Evolutionary conservation across 495 filamentous ascomycete genomes (phyloP), one percentile per base, ranked within the genome.

Genomic region (Lasiosphaeria hispida): DNA sequence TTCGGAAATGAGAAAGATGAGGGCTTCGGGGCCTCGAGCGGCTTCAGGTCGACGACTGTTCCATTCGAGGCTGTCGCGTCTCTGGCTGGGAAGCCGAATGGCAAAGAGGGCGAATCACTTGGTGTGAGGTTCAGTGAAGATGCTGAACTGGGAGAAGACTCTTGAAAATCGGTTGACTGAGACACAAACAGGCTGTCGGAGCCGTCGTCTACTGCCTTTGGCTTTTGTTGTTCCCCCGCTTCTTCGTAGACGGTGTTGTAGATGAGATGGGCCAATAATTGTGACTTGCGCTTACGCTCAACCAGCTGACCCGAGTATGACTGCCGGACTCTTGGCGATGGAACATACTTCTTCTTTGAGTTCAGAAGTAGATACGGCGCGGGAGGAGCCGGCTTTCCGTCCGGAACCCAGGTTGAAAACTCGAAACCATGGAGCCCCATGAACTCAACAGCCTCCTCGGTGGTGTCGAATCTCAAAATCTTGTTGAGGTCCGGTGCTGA

Each of bases 381-480:
- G 8, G 73, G 73, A 43, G 79, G 81, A 13, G 81, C 37, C 6
- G 45, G n/a, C 45, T 61, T 65, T 1, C 64, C 61, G 9, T 69
- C 61, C 2, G 66, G 64, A 5, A 61, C 62, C 44, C 65, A 64
- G 68, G 11, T 75, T 66, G 69, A 60, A 37, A 96, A 80, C 19
- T 77, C 66, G 38, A 96, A 77, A 15, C 83, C 85, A 62, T 92
- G 85, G 8, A 83, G 77, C 69, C 88, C 75, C 44, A 82, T 86
- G 63, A 91, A 96, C 2, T 83, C 73, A 3, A 83, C 70, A 1
- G 87, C 87, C 61, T 96, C 83, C 10, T 87, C 79, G 37, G 84
- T 76, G 7, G 85, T 79, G 67, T 96, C 92, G 50, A 96, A 91
- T 42, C 82, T 81, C 36, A 97, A 73, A 7, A 84, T 77, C 15